These are phyloP conservation scores for Singerocomus rubriflavus DNA, from an alignment of 1,284 basidiomycete genomes.

Conservation along the genomic window DNA sequence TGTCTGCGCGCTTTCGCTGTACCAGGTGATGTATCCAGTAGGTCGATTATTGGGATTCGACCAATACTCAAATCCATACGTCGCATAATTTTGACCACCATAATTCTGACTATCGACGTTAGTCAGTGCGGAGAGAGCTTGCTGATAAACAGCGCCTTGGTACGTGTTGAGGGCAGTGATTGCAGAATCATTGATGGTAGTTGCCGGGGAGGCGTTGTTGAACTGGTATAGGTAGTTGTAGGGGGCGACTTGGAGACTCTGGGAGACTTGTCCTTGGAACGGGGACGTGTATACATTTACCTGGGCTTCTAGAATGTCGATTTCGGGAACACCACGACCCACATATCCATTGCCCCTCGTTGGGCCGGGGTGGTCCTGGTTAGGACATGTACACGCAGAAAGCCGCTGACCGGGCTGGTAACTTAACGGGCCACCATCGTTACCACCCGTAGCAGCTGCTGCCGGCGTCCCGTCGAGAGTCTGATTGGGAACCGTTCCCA, in stretches of 20 bases:
- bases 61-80: constrained; percentile 76
- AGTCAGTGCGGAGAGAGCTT: constrained; percentile 70
- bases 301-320: constrained; percentile 79
- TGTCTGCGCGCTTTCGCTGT: constrained; percentile 51
- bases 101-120: constrained; percentile 56
- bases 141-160: constrained; percentile 75
- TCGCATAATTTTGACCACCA: constrained; percentile 46
- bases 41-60: constrained; percentile 58
- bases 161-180: constrained; percentile 66
- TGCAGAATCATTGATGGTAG: constrained; percentile 52
- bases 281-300: constrained; percentile 40
- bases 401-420: constrained; percentile 75
- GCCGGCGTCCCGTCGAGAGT: constrained; percentile 55
- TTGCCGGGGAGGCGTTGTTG: constrained; percentile 49
- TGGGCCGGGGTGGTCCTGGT: constrained; percentile 84
- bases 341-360: constrained; percentile 44
- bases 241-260: constrained; percentile 78
- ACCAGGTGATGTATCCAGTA: constrained; percentile 76
- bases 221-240: constrained; percentile 71
- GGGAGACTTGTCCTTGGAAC: constrained; percentile 66
- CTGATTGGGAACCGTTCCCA: constrained; percentile 84
- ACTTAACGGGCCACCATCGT: constrained; percentile 47
- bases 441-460: constrained; percentile 49
- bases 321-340: constrained; percentile 85
- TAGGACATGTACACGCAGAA: constrained; percentile 83